phyloP scores from a whole-genome alignment of 768 basidiomycete genomes.

The Lepiota venenata region DNA sequence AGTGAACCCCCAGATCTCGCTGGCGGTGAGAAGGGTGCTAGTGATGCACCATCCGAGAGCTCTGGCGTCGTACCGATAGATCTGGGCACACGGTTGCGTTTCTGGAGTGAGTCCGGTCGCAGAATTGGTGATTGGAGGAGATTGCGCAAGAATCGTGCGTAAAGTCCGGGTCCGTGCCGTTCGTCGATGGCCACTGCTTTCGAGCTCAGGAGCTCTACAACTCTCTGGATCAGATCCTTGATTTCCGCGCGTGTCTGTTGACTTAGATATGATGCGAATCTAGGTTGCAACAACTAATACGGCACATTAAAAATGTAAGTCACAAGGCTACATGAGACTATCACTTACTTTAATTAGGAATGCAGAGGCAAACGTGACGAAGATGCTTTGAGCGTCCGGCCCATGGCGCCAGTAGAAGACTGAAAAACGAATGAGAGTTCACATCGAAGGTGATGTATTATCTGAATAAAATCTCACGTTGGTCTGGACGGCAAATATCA shows the following conservation, averaged over 20 bases:
- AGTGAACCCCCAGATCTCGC: slow-evolving; percentile 31
- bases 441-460: background rate
- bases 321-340: background rate
- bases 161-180: slow-evolving; percentile 76
- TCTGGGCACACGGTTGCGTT: slow-evolving; percentile 5
- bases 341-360: slow-evolving; percentile 72
- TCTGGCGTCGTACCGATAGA: slow-evolving; percentile 11
- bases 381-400: slow-evolving; percentile 77
- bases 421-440: slow-evolving; percentile 9
- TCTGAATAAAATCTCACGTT: slow-evolving; percentile 37
- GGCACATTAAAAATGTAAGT: background rate
- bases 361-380: slow-evolving; percentile 76
- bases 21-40: slow-evolving; percentile 28
- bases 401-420: slow-evolving; percentile 62
- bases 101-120: slow-evolving; percentile 12
- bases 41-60: slow-evolving; percentile 3
- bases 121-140: slow-evolving; percentile 37
- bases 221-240: slow-evolving; percentile 56
- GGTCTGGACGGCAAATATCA: slow-evolving; percentile 51
- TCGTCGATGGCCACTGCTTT: slow-evolving; percentile 77
- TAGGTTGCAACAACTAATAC: slow-evolving; percentile 69
- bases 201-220: slow-evolving; percentile 64
- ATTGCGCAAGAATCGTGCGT: slow-evolving; percentile 73
- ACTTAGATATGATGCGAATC: slow-evolving; percentile 60
- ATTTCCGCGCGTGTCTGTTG: slow-evolving; percentile 60